Base-by-base conservation (phyloP, 306 rosid species). In the Trifolium subterraneum region DNA sequence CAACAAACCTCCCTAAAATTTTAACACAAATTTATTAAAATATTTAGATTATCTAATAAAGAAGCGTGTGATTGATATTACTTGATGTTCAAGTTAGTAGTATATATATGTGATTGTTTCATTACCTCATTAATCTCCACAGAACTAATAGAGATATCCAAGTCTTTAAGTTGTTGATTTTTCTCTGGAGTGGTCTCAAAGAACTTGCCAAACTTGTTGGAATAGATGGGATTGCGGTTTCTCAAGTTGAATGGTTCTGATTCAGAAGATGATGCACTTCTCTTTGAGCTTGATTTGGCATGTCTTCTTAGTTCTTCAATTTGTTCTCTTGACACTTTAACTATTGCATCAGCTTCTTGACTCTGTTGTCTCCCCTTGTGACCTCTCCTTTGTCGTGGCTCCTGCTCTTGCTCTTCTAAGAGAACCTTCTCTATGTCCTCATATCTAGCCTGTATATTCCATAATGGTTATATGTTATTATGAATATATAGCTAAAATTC, bases 171-270 rank as follows among this genome's bases (percentile, higher is more conserved):
- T 4, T 71, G 79, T 0, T 63, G 47, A 0, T 5, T 58, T 4
- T 11, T 35, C 1, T 77, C 31, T 4, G 85, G 80, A 4, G 61
- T 51, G 45, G 79, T 56, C 75, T 80, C 85, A 15, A 2, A 74
- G 14, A 77, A 48, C 35, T 16, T 29, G n/a, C 87, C 87, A 58
- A 63, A 65, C n/a, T 73, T 22, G 64, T 80, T 84, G 56, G 82
- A 68, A 60, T 54, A 77, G 12, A 29, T 15, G 1, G 80, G 79
- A 0, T 1, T 1, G n/a, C 23, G 4, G 42, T 20, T 38, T 73
- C 62, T 77, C 77, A 77, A 48, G 64, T 80, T 84, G 72, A 84
- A 19, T 10, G 87, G 87, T 7, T 71, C 39, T 7, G 55, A 11
- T 41, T 70, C 8, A 1, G 82, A 63, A 1, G 52, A 25, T 8